Percentiles rank a stretch among this genome's conserved stretches.
phyloP scores from a whole-genome alignment of 2,329 filamentous ascomycete species.

The Alternaria brassicae region DNA sequence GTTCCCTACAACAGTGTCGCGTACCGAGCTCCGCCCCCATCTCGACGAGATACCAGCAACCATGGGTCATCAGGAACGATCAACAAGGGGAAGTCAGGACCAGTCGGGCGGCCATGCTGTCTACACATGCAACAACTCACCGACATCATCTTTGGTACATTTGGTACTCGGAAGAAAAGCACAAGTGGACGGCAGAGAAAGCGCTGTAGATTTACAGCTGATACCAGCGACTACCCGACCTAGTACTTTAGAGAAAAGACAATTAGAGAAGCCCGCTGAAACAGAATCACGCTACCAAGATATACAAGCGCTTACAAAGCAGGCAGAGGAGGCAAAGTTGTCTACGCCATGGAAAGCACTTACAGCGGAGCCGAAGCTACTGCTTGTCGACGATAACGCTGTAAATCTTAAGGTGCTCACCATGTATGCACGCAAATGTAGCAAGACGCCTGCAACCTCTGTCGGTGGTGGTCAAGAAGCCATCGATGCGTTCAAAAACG shows the following conservation, averaged over 20 bases:
- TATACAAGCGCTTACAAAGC: not conserved
- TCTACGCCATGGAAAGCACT: not conserved
- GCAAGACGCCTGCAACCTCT: conserved; percentile 2
- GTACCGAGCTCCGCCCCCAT: not conserved
- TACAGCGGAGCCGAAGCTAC: conserved; percentile 2
- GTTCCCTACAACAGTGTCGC: not conserved
- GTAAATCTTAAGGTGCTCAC: conserved; percentile 13
- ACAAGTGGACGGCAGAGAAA: not conserved
- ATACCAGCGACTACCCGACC: not conserved
- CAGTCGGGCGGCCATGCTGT: not conserved
- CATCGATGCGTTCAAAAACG: conserved; percentile 8
- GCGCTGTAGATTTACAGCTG: not conserved
- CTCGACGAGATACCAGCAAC: not conserved
- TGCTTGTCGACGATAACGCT: conserved; percentile 14
- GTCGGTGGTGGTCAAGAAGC: conserved; percentile 11
- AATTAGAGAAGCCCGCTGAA: not conserved
- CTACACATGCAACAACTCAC: not conserved
- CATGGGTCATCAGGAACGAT: not conserved
- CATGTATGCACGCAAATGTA: conserved; percentile 15
- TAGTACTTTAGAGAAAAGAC: not conserved
- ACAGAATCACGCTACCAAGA: not conserved
- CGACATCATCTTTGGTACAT: not conserved
- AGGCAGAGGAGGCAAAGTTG: not conserved
- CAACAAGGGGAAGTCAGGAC: not conserved
- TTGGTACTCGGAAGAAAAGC: not conserved